A percentile compares a stretch with the other conserved stretches of the same genome.
These are phyloP conservation scores for Staphylotrichum longicolle DNA, from an alignment of 495 filamentous ascomycete species.

Conservation along the genomic window DNA sequence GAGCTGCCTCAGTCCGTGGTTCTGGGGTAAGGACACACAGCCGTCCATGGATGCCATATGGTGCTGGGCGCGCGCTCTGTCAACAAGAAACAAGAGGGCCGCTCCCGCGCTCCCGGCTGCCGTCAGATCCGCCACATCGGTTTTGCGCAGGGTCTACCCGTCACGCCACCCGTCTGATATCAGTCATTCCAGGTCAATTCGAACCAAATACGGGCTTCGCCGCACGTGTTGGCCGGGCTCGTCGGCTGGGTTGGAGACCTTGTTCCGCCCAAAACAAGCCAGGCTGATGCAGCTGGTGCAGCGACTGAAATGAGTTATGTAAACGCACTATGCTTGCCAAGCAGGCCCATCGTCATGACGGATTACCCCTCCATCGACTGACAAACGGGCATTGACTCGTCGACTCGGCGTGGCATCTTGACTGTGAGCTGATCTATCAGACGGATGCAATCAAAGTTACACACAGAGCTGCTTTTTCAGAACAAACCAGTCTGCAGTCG, in stretches of 20 bases:
- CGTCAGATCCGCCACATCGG: slow-evolving; percentile 14
- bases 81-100: not conserved
- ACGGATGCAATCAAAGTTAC: too few species aligned
- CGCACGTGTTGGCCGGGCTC: slow-evolving; percentile 16
- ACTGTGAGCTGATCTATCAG: too few species aligned
- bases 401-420: too few species aligned
- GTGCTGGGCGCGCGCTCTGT: not conserved
- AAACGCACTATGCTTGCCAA: too few species aligned
- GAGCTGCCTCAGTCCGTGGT: not conserved
- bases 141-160: not conserved
- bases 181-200: not conserved
- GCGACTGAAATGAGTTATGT: too few species aligned
- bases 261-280: not conserved
- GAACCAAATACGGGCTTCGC: slow-evolving; percentile 6
- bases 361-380: too few species aligned
- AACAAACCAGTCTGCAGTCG: too few species aligned
- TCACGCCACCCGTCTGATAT: slow-evolving; percentile 9
- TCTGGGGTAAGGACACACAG: not conserved
- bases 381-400: too few species aligned
- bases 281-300: too few species aligned
- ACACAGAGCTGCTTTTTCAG: too few species aligned
- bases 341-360: too few species aligned
- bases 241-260: not conserved
- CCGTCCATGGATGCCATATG: too few species aligned
- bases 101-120: not conserved